Evolutionary conservation across 371 early-diverging fungal species (phyloP).

Genomic region (Rhizopus delemar): DNA sequence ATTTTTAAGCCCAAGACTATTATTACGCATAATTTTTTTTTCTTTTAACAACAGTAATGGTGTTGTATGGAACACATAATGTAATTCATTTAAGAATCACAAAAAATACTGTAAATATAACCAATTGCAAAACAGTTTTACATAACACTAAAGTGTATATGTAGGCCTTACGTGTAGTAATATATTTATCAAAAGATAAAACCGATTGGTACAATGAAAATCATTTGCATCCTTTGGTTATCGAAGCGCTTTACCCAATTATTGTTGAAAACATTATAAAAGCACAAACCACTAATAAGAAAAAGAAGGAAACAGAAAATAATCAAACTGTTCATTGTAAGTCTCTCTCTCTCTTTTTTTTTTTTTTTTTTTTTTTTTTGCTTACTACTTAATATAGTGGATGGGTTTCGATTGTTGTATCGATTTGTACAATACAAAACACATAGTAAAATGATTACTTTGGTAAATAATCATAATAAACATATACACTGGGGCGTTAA

Average conservation of each 20-base stretch:
- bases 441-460: conserved; percentile 17
- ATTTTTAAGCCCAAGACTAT: neutral
- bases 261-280: conserved; percentile 12
- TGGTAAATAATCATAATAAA: conserved; percentile 7
- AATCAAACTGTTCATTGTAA: conserved; percentile 12
- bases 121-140: neutral
- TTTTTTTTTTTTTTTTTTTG: neutral
- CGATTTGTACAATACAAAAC: conserved; percentile 12
- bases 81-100: conserved; percentile 15
- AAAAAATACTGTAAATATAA: conserved; percentile 14
- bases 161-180: conserved; percentile 19
- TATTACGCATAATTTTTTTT: neutral
- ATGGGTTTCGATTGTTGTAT: conserved; percentile 23
- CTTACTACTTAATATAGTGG: conserved; percentile 3
- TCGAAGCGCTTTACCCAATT: conserved; percentile 19
- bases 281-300: neutral
- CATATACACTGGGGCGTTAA: no score
- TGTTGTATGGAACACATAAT: neutral
- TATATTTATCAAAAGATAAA: conserved; percentile 22
- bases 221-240: conserved; percentile 12
- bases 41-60: neutral
- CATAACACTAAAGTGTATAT: neutral
- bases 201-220: conserved; percentile 27
- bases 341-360: neutral
- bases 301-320: conserved; percentile 1